Base-by-base conservation (phyloP, 2,329 filamentous ascomycete species). In the Neoarthrinium moseri region DNA sequence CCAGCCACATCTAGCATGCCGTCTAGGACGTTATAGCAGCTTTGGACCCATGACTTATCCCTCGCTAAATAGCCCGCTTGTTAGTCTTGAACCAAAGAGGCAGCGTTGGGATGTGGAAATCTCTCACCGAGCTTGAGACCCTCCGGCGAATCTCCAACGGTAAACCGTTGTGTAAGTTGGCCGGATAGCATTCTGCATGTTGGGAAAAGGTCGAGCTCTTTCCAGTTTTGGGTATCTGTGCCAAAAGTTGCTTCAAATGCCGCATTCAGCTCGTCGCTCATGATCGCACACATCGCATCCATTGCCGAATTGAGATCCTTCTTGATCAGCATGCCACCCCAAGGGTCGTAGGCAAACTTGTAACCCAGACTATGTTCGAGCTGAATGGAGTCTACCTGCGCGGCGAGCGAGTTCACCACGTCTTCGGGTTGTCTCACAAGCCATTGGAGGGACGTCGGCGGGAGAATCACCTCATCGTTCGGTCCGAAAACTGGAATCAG, bases 401-500 rank as follows among this genome's bases (percentile, higher is more conserved):
- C 68, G 8, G 66, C 52, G 4, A 29, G 38, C 2, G 63, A 52
- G 29, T 61, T 63, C 13, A 73, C 58, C 0, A 64, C 54, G 5
- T 54, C 51, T 1, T 74, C 70, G 1, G 68, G 69, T 41, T 73
- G 72, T 3, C 57, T 51, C 6, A 65, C 49, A 2, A 66, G 51
- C 70, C 71, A 74, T 26, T 63, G 59, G 59, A 74, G 57, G 1
- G 64, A 57, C 30, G 52, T 64, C 5, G 58, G 56, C 0, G 72
- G 72, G n/a, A 75, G 51, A 34, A 73, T 61, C n/a, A 73, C 52
- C 48, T 73, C 70, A 32, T 63, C 61, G 18, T 65, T 64, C 23
- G 66, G 59, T 3, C 64, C 67, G 6, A 71, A 56, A 5, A 67
- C 66, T 0, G 71, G 71, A 6, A 73, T 44, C 2, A 74, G 55